These are phyloP conservation scores for Steccherinum ochraceum DNA, from an alignment of 768 basidiomycete genomes.

Conservation along the genomic window DNA sequence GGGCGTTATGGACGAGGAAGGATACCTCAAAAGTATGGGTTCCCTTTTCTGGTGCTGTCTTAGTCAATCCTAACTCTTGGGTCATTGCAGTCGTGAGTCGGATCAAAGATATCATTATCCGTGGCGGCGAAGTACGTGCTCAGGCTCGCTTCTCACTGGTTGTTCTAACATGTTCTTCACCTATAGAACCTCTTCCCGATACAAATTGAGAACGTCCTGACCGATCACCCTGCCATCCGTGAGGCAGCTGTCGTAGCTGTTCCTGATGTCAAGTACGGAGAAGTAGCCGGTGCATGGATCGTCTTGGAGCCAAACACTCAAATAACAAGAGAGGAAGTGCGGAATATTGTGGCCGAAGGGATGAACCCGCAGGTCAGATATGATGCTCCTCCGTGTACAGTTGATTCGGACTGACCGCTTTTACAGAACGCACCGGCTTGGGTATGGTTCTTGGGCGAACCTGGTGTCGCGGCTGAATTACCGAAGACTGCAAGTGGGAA, in stretches of 20 bases:
- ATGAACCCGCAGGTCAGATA: constrained; percentile 76
- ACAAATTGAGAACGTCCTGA: constrained; percentile 75
- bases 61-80: not conserved
- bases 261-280: constrained; percentile 61
- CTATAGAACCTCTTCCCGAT: constrained; percentile 74
- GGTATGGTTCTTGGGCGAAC: constrained; percentile 80
- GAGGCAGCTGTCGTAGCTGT: constrained; percentile 75
- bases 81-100: constrained; percentile 59
- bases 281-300: constrained; percentile 80
- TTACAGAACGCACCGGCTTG: constrained; percentile 68
- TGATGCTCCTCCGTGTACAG: too few relatives aligned
- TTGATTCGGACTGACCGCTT: too few relatives aligned
- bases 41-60: not conserved
- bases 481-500: constrained; percentile 89
- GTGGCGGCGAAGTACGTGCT: constrained; percentile 66
- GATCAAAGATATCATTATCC: constrained; percentile 83
- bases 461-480: constrained; percentile 47
- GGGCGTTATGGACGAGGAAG: constrained; percentile 75
- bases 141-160: not conserved
- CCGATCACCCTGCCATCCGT: constrained; percentile 45
- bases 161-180: constrained; percentile 3
- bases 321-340: constrained; percentile 40
- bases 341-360: constrained; percentile 40
- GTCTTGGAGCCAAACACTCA: constrained; percentile 35
- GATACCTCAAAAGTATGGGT: constrained; percentile 67